Percentiles rank a stretch among this genome's conserved stretches.
phyloP scores from a whole-genome alignment of 208 protist species.

The Zelonia costaricensis region DNA sequence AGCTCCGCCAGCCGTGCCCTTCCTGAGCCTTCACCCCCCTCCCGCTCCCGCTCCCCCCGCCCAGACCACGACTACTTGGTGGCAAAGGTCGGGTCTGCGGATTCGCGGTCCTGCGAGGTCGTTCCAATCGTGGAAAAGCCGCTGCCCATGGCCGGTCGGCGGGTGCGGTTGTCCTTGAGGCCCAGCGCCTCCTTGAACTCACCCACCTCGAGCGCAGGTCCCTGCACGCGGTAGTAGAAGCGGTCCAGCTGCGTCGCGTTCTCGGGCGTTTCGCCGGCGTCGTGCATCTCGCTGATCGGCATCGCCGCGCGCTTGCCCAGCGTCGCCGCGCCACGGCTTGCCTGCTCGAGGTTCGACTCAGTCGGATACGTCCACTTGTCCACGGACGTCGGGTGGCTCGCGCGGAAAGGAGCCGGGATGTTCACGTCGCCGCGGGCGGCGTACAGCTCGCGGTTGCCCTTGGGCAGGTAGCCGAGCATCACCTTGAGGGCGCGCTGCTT shows the following conservation, averaged over 20 bases:
- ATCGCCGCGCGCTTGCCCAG: slow-evolving; percentile 82
- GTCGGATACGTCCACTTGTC: slow-evolving; percentile 70
- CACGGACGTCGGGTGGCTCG: slow-evolving; percentile 76
- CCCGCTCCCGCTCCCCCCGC: no score
- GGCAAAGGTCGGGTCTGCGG: slow-evolving; percentile 9
- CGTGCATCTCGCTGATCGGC: slow-evolving; percentile 89
- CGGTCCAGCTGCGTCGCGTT: slow-evolving; percentile 79
- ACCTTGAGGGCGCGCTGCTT: slow-evolving; percentile 87
- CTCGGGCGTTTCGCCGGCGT: slow-evolving; percentile 75
- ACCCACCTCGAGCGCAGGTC: slow-evolving; percentile 79
- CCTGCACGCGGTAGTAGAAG: slow-evolving; percentile 83
- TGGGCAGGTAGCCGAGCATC: slow-evolving; percentile 86
- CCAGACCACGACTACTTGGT: slow-evolving; percentile 35
- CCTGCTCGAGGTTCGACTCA: slow-evolving; percentile 87
- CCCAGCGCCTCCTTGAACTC: slow-evolving; percentile 88
- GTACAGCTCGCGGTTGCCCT: slow-evolving; percentile 87
- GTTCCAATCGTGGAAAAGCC: slow-evolving; percentile 81
- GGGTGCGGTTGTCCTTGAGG: slow-evolving; percentile 81
- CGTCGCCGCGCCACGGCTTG: slow-evolving; percentile 70
- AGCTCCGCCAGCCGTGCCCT: background rate
- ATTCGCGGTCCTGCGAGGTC: slow-evolving; percentile 5
- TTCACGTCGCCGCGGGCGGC: slow-evolving; percentile 85
- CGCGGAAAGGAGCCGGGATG: slow-evolving; percentile 77
- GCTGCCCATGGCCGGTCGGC: slow-evolving; percentile 43
- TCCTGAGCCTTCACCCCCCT: background rate